Evolutionary conservation across 2,329 filamentous ascomycete genomes (phyloP), one percentile per base, ranked within the genome.

Genomic region (Pyrenophora teres): DNA sequence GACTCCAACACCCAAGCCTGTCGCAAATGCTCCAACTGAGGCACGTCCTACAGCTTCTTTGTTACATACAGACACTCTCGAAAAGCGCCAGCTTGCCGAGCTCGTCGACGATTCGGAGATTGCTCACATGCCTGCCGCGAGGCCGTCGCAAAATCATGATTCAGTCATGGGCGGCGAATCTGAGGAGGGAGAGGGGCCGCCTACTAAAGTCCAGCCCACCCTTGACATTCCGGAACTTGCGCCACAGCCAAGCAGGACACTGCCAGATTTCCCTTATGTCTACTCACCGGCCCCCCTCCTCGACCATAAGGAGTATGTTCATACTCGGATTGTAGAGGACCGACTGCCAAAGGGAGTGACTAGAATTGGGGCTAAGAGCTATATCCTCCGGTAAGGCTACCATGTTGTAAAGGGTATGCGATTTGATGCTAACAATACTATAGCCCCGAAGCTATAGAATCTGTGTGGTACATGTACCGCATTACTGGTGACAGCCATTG

Each of bases 401-500:
- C 27, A n/a, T 6, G 3, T 4, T 6, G 7, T 31, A 3, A 18
- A 30, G 16, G 1, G 16, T 21, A 30, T 30, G 27, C 9, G 27
- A 4, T 15, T 23, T 40, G 13, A 21, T 5, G 7, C 31, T 39
- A 37, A 46, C 45, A 50, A 60, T 43, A 10, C 3, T 6, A 7
- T 44, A 72, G 74, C 6, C 89, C 89, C 16, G 89, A 93, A 74
- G 89, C 89, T 2, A 90, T 93, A 46, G 89, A 93, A 76, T 88
- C 85, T 12, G 83, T 94, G 4, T 93, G 90, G 71, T 83, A 90
- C 67, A 83, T 93, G 78, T 90, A 87, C 70, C 83, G 88, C 50
- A 78, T 90, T 52, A 91, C 88, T 0, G 88, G 87, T 21, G 83
- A 89, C 57, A 60, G 78, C 1, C 75, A 78, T 41, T 88, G 85